phyloP scores from a whole-genome alignment of 768 basidiomycete genomes.

The Pulveroboletus sp. region DNA sequence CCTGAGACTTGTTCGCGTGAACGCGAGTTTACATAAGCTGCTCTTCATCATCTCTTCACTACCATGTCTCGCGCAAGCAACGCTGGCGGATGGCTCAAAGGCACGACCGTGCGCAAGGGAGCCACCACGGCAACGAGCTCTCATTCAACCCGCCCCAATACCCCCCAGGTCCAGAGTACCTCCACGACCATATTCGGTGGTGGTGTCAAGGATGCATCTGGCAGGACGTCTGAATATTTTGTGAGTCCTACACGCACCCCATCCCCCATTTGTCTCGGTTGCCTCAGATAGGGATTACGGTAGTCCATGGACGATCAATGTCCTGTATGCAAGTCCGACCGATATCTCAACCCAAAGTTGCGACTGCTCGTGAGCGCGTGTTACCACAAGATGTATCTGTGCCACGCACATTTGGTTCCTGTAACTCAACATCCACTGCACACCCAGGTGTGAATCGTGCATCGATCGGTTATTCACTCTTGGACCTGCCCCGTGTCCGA shows the following conservation, averaged over 20 bases:
- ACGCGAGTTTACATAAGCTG: conserved; percentile 12
- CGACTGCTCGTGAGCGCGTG: conserved; percentile 92
- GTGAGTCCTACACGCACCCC: conserved; percentile 39
- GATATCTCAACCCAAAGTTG: conserved; percentile 92
- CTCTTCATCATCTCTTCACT: not conserved
- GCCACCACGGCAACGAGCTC: conserved; percentile 39
- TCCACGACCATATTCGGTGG: conserved; percentile 74
- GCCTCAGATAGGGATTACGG: conserved; percentile 6
- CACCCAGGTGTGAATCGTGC: conserved; percentile 92
- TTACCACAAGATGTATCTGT: conserved; percentile 91
- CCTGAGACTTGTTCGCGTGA: not conserved
- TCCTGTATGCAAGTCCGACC: conserved; percentile 94
- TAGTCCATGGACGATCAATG: conserved; percentile 92
- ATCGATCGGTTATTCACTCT: conserved; percentile 95
- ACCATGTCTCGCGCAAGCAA: conserved; percentile 31
- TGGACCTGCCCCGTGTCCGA: conserved; percentile 93
- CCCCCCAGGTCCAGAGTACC: conserved; percentile 66
- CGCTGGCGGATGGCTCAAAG: conserved; percentile 54
- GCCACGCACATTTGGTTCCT: not conserved
- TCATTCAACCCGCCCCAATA: conserved; percentile 53
- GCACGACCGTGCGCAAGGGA: conserved; percentile 71
- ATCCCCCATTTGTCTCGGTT: not conserved
- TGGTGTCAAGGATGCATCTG: conserved; percentile 82
- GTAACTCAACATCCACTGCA: conserved; percentile 6
- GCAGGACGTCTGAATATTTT: conserved; percentile 75